Evolutionary conservation across 1,284 basidiomycete genomes (phyloP).

Genomic region (Albatrellus sp.): DNA sequence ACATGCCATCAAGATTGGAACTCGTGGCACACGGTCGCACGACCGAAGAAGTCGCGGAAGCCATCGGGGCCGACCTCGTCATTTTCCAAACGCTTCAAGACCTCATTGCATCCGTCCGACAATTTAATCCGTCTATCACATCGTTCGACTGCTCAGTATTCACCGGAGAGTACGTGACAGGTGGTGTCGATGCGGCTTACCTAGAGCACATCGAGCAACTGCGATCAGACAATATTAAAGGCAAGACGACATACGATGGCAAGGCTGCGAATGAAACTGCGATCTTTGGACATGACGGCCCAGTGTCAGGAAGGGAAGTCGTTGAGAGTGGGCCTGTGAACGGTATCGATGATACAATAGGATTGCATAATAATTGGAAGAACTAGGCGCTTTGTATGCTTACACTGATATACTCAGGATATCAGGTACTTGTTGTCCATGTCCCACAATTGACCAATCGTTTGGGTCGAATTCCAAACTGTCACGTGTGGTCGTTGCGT

Average conservation of each 20-base stretch:
- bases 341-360: constrained; percentile 62
- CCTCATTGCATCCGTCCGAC: constrained; percentile 78
- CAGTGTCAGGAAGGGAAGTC: constrained; percentile 13
- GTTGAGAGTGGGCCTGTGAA: constrained; percentile 30
- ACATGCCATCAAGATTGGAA: constrained; percentile 94
- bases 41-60: constrained; percentile 63
- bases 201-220: constrained; percentile 66
- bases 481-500: constrained; percentile 1
- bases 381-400: not conserved
- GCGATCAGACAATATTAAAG: constrained; percentile 79
- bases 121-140: constrained; percentile 73
- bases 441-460: not conserved
- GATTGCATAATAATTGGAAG: constrained; percentile 63
- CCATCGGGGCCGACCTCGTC: constrained; percentile 93
- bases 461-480: not conserved
- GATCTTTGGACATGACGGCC: not conserved
- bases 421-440: not conserved
- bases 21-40: constrained; percentile 85
- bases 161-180: constrained; percentile 93
- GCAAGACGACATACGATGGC: constrained; percentile 19
- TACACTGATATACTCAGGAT: too few species aligned
- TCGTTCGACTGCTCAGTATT: constrained; percentile 97
- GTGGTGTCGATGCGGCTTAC: constrained; percentile 86
- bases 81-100: constrained; percentile 96
- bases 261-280: not conserved